Conservation (phyloP, 345 rosid genomes). For the Eucalyptus cloeziana region DNA sequence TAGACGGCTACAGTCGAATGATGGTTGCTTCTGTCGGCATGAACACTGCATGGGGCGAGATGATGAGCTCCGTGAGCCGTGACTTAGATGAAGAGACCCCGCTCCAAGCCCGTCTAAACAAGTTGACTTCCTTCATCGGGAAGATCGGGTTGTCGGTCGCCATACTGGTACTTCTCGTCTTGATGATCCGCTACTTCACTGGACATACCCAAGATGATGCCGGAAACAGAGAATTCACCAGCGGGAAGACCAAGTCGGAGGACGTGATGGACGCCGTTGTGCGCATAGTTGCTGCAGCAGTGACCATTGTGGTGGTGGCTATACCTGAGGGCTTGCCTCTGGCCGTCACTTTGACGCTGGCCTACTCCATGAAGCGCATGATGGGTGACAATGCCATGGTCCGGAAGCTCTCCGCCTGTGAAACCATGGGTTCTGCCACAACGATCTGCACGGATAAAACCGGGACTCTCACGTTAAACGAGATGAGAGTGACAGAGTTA, state of each 20-base stretch:
- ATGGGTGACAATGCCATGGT: slow-evolving; percentile 85
- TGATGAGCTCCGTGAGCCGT: slow-evolving; percentile 48
- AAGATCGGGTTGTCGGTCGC: slow-evolving; percentile 59
- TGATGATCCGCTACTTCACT: slow-evolving; percentile 55
- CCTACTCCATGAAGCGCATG: slow-evolving; percentile 79
- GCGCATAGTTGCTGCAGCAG: slow-evolving; percentile 55
- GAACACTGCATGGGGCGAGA: slow-evolving; percentile 68
- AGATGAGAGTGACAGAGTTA: slow-evolving; percentile 54
- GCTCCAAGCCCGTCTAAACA: slow-evolving; percentile 49
- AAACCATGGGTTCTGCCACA: slow-evolving; percentile 87
- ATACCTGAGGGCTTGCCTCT: slow-evolving; percentile 78
- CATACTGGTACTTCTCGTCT: slow-evolving; percentile 44
- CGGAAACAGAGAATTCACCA: slow-evolving; percentile 28
- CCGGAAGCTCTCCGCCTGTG: slow-evolving; percentile 66
- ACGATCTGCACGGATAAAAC: slow-evolving; percentile 70
- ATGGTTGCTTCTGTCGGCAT: slow-evolving; percentile 56
- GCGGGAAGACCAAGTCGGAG: slow-evolving; percentile 29
- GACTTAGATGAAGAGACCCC: slow-evolving; percentile 51
- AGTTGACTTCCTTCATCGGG: slow-evolving; percentile 53
- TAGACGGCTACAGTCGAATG: slow-evolving; percentile 50
- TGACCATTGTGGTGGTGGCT: slow-evolving; percentile 79
- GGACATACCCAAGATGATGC: slow-evolving; percentile 46
- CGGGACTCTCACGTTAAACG: slow-evolving; percentile 70
- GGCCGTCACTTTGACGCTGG: slow-evolving; percentile 73
- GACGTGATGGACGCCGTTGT: slow-evolving; percentile 47